A percentile compares a stretch with the other conserved stretches of the same genome.
phyloP scores from a whole-genome alignment of 2,329 filamentous ascomycete genomes.

The Ilyonectria destructans region DNA sequence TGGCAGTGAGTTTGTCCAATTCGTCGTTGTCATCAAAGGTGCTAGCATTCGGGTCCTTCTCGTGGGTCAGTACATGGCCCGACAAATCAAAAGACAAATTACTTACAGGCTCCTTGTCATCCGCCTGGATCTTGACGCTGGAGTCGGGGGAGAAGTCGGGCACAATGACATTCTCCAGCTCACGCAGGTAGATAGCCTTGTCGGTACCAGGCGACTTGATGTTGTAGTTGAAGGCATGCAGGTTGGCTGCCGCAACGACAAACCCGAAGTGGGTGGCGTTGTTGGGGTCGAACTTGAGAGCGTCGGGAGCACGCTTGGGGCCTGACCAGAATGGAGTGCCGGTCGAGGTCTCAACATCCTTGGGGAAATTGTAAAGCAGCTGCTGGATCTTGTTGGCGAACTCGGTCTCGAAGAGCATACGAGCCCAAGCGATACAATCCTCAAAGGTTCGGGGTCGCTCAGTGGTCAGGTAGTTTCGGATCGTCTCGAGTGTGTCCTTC shows the following conservation, averaged over 20 bases:
- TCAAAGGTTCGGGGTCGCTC: constrained; percentile 95
- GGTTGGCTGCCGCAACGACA: constrained; percentile 88
- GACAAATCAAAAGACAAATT: not conserved
- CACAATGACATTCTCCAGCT: constrained; percentile 93
- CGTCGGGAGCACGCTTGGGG: constrained; percentile 94
- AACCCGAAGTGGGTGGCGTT: constrained; percentile 93
- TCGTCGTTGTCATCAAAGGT: constrained; percentile 83
- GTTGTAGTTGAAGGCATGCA: constrained; percentile 98
- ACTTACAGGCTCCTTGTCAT: constrained; percentile 89
- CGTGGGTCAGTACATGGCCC: constrained; percentile 25
- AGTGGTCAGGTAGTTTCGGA: constrained; percentile 91
- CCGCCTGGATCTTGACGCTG: constrained; percentile 95
- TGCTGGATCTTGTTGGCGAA: constrained; percentile 98
- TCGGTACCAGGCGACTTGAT: constrained; percentile 86
- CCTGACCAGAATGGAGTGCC: constrained; percentile 98
- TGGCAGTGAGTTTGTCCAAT: constrained; percentile 79
- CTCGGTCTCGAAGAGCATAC: constrained; percentile 94
- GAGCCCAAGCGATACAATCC: constrained; percentile 97
- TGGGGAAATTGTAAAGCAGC: constrained; percentile 96
- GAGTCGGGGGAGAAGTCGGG: constrained; percentile 94
- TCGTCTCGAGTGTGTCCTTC: constrained; percentile 91
- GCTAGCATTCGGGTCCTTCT: constrained; percentile 84
- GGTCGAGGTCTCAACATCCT: constrained; percentile 89
- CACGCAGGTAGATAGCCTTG: constrained; percentile 81
- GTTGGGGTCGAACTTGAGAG: constrained; percentile 88